Evolutionary conservation across 163 green algal species (phyloP), one percentile per base, ranked within the genome.

Genomic region (Chlorella variabilis): DNA sequence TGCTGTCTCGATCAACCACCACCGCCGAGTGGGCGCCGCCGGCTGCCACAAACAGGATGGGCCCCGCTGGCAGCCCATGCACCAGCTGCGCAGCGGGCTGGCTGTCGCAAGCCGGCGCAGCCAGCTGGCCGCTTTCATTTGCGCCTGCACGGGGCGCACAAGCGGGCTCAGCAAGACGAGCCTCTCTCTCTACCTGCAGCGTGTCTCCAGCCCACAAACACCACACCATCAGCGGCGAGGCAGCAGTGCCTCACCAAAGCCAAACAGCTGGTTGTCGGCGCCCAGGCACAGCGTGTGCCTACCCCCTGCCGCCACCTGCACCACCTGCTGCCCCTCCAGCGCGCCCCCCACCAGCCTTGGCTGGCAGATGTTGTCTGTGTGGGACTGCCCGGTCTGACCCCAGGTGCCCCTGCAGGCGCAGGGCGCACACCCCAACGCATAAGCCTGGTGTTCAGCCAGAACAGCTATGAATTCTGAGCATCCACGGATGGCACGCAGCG

Each of bases 341-440:
- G 48, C 45, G 5, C 65, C 65, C 23, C 42, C 33, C 15, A 56
- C 61, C 29, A 27, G 48, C 18, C 41, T 36, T 1, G 89, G 89
- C 29, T 59, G 31, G 67, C 48, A 83, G 8, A 81, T 83, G 75
- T 89, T 85, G 66, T 90, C 87, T 0, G 49, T 85, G 36, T 61
- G 78, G 9, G 80, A 82, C 15, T 87, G 83, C 0, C 91, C 91
- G 15, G 88, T 91, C 79, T 90, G 85, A 0, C 90, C 90, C 66
- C 80, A 90, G 18, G 61, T 88, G 38, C 88, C 86, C 13, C 70
- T 76, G 68, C 68, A 76, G 25, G 41, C n/a, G 4, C 20, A 23
- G 18, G n/a, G n/a, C n/a, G n/a, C n/a, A n/a, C n/a, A n/a, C n/a
- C n/a, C n/a, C n/a, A n/a, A n/a, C n/a, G n/a, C n/a, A n/a, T n/a